Evolutionary conservation across 306 rosid species (phyloP), one percentile per base, ranked within the genome.

Genomic region (Citrullus colocynthis): DNA sequence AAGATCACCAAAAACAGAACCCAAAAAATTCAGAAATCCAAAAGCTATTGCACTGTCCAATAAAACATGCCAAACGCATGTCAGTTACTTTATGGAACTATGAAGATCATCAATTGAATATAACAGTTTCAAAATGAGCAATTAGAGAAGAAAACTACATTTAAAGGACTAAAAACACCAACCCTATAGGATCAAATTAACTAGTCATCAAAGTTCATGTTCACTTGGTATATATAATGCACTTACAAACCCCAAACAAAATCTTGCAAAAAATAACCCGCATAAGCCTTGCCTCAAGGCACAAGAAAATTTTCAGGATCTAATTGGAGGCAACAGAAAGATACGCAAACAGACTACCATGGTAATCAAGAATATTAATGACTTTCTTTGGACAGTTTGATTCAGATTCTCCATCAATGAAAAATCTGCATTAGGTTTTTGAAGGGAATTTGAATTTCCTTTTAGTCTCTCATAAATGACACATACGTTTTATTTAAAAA

Each of bases 1-100:
- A 76, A 95, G 99, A 85, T 95, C 97, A 48, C 99, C 99, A 79
- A 92, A 95, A 58, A 92, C 83, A 74, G 97, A 92, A 39, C 89
- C 99, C 24, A 92, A 75, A 89, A 95, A 95, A 78, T 79, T 95
- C 88, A 92, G 88, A 86, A 89, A 73, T 28, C 97, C 97, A 81
- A 92, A 91, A 80, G 87, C 96, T 72, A 89, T 83, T 21, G 93
- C 88, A 3, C 97, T 92, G 93, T 62, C 87, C 73, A 56, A 59
- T 71, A n/a, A 61, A 63, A 65, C 30, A 64, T 15, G 41, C 24
- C 37, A 83, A 45, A 44, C 78, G 13, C 61, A 63, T 41, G 83
- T 58, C 30, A 77, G 36, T 64, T 49, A 78, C 32, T 71, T 71
- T 28, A 21, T 9, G 56, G 20, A 71, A 71, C 76, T 21, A 71